Conservation (phyloP, 345 rosid genomes). For the Lumnitzera racemosa region DNA sequence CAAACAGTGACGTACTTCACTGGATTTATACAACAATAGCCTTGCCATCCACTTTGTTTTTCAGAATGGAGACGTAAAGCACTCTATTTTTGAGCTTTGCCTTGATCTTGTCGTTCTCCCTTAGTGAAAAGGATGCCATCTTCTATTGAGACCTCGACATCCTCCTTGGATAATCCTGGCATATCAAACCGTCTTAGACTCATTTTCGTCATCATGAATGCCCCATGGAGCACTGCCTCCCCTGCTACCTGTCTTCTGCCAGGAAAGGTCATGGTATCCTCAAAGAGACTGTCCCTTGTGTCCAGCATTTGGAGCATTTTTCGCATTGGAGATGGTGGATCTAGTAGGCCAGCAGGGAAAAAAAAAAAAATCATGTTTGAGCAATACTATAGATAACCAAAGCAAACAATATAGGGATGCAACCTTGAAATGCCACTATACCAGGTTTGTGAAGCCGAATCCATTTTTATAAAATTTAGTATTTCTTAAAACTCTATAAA, state of each 20-base stretch:
- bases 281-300: conserved; percentile 66
- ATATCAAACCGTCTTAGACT: conserved; percentile 73
- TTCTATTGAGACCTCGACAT: conserved; percentile 59
- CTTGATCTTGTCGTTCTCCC: conserved; percentile 60
- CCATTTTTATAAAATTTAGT: too few species aligned
- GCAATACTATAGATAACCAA: neutral
- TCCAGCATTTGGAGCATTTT: conserved; percentile 74
- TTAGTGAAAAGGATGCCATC: conserved; percentile 51
- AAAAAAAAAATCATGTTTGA: too few species aligned
- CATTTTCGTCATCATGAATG: conserved; percentile 60
- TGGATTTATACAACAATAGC: conserved; percentile 36
- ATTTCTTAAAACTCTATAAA: too few species aligned
- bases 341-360: conserved; percentile 36
- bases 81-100: conserved; percentile 76
- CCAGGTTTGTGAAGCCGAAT: too few species aligned
- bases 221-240: conserved; percentile 64
- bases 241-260: conserved; percentile 24
- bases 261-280: conserved; percentile 33
- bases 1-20: conserved; percentile 2
- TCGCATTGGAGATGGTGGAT: conserved; percentile 66
- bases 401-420: neutral
- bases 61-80: conserved; percentile 51
- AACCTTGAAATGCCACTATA: too few species aligned
- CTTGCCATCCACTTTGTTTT: conserved; percentile 49
- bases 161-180: conserved; percentile 78